phyloP scores from a whole-genome alignment of 2,329 filamentous ascomycete genomes.

The Trichoderma sp. region DNA sequence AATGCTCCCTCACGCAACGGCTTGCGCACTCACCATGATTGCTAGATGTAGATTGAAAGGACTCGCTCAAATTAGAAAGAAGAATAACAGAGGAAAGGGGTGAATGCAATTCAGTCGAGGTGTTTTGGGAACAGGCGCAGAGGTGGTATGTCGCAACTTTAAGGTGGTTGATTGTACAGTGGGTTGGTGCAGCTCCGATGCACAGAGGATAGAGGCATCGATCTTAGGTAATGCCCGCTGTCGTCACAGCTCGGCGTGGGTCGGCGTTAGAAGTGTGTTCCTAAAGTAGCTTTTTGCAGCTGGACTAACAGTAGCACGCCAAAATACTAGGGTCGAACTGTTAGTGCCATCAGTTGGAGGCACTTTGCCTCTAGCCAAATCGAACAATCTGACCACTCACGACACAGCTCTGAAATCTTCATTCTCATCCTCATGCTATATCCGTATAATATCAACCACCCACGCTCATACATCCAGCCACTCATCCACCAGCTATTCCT shows the following conservation, averaged over 20 bases:
- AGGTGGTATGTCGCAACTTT: neutral
- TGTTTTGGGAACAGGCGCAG: neutral
- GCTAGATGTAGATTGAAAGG: neutral
- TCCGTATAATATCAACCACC: neutral
- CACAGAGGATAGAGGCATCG: neutral
- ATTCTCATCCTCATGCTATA: neutral
- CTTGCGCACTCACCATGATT: conserved; percentile 7
- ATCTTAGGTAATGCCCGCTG: conserved; percentile 17
- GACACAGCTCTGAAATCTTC: neutral
- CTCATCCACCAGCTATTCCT: neutral
- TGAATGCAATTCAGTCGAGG: neutral
- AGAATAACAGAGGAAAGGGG: neutral
- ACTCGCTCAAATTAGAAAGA: neutral
- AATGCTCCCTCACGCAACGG: neutral
- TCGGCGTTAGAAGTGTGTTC: conserved; percentile 1
- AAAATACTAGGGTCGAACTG: rapidly evolving
- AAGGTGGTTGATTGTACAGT: neutral
- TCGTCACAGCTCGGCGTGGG: conserved; percentile 19
- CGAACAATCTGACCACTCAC: neutral
- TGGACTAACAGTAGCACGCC: neutral
- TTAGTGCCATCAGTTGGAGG: too few relatives aligned
- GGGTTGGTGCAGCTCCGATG: neutral
- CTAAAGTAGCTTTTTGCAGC: neutral
- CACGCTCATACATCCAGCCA: neutral
- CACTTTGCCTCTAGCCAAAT: neutral